Base-by-base conservation (phyloP, 768 basidiomycete species). In the Tricholoma sp. region DNA sequence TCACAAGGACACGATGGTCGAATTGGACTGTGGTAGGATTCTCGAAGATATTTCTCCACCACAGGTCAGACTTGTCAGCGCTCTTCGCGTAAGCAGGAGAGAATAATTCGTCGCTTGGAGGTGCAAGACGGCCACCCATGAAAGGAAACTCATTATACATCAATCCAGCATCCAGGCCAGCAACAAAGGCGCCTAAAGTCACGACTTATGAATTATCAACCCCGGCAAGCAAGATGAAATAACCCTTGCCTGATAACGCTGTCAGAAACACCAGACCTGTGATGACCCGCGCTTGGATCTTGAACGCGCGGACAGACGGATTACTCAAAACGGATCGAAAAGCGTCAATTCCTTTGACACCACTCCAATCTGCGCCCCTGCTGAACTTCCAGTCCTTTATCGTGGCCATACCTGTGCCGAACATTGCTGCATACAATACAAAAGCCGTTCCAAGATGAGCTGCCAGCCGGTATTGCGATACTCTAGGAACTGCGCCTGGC, bases 11-110 rank as follows among this genome's bases (percentile, higher is more conserved):
- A 18, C 97, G 88, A 71, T 99, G 97, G 66, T 99, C 85, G 65
- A 98, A 98, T 68, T 99, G 97, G 7, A 95, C 95, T 0, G 96
- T 97, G 8, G 91, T 94, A 7, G 97, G 97, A 66, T 99, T 99
- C 74, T 99, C 97, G 59, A 97, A 85, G 51, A 98, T 76, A 69
- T 98, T 98, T 57, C 97, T 79, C 93, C 94, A 96, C 88, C 89
- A 95, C n/a, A 82, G 66, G 65, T 97, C 94, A 1, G 82, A 83
- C 59, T 81, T 76, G 67, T 91, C 88, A 0, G 73, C 63, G 31
- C 70, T 80, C 68, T 85, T 84, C 6, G 93, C 83, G 68, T 97
- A 98, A 6, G 77, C 74, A 1, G 79, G 66, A 28, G 90, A 85
- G 67, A 95, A 83, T 24, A 99, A 80, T 69, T 98, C 97, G 36